Evolutionary conservation across 345 rosid genomes (phyloP), one percentile per base, ranked within the genome.

Genomic region (Syzygium aqueum): DNA sequence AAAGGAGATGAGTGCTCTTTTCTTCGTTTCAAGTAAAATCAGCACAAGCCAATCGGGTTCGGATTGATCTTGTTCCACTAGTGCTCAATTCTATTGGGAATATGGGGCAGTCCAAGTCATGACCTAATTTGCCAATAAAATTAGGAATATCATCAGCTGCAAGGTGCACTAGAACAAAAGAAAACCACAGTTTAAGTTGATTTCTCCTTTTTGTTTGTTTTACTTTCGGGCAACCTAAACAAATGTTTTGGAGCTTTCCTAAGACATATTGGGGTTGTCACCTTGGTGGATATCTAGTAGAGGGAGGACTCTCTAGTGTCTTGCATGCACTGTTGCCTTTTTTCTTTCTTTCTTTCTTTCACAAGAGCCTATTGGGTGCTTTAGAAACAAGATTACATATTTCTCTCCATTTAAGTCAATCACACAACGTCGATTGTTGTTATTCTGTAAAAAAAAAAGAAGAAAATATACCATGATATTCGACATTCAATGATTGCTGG

Each of bases 51-150:
- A 73, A 88, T 83, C 87, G 85, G 84, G 12, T 84, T 83, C 87
- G 85, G 84, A 22, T 84, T 25, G 37, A 49, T 30, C 16, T 28
- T 84, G 25, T 13, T 73, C 82, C 82, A 21, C 27, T 73, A 37
- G 49, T 73, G 82, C 82, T 73, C 82, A 9, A 19, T 33, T 73
- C 27, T 19, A 17, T 73, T 19, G 82, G 82, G 50, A 16, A 50
- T 12, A 28, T 19, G n/a, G 63, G 27, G 63, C 49, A 30, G 86
- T 84, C 86, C 83, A 40, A 80, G 30, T 85, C 91, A 86, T 82
- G 90, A 83, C 91, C 91, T 90, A 90, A 87, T 88, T 90, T 59
- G 82, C 49, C 49, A 43, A 73, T 73, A 73, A 21, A 40, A 40
- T 86, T 56, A 11, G 27, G 22, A 8, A 84, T 84, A 5, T 30